Conservation (phyloP, 208 protist genomes). For the Acanthamoeba sp. region DNA sequence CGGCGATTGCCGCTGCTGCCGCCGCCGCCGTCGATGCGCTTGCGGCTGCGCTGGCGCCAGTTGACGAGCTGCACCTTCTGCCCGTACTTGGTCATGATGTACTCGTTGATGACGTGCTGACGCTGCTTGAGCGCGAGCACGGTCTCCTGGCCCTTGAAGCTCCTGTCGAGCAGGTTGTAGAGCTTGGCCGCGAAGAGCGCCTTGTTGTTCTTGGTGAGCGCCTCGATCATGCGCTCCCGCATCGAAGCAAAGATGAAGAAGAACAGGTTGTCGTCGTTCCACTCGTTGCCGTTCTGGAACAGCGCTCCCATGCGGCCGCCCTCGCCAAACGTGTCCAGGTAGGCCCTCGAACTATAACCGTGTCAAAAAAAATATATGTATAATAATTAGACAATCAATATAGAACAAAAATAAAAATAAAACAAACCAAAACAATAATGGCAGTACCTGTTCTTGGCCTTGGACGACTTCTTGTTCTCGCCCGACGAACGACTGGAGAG, state of each 20-base stretch:
- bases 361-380: too few relatives aligned
- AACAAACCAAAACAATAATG: neutral
- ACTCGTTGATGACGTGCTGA: slow-evolving; percentile 52
- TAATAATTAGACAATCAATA: too few relatives aligned
- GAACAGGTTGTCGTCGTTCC: slow-evolving; percentile 55
- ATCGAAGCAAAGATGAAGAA: neutral
- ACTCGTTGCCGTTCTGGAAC: slow-evolving; percentile 59
- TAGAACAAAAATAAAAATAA: too few relatives aligned
- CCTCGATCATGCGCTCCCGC: slow-evolving; percentile 40
- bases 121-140: slow-evolving; percentile 53
- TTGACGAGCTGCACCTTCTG: neutral
- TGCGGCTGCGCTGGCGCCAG: slow-evolving; percentile 66
- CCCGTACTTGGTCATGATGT: slow-evolving; percentile 12
- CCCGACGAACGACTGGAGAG: slow-evolving; percentile 13
- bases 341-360: neutral
- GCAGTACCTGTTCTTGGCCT: neutral
- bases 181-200: slow-evolving; percentile 49
- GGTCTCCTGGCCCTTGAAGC: slow-evolving; percentile 23
- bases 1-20: neutral
- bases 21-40: neutral
- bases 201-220: slow-evolving; percentile 46
- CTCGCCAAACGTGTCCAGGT: neutral
- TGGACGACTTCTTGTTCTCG: neutral
- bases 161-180: slow-evolving; percentile 42
- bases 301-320: slow-evolving; percentile 5